Evolutionary conservation across 2,329 filamentous ascomycete species (phyloP), one percentile per base, ranked within the genome.

Genomic region (Talaromyces sp.): DNA sequence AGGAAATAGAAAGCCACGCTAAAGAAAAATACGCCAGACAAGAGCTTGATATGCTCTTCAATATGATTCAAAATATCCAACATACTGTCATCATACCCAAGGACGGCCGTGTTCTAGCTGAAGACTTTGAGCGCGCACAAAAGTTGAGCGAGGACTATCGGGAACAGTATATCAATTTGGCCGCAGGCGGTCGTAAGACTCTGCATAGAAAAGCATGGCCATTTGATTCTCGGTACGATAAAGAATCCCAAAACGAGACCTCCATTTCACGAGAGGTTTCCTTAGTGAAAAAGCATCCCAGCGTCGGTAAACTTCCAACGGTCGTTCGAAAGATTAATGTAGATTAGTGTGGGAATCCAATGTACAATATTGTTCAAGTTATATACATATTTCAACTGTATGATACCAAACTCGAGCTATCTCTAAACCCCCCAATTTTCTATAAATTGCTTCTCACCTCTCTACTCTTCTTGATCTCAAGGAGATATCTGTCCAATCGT

Each of bases 1-100:
- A 27, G 10, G 52, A 47, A n/a, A 4, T 56, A 24, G 24, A 27
- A 27, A 52, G 22, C 22, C 63, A 65, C 33, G 50, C 19, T n/a
- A 54, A 33, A 10, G 63, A 65, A 39, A 65, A 54, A 27, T 48
- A 39, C n/a, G 63, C 63, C 22, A 41, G 63, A 10, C 52, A 60
- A 57, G 63, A 65, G 58, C 48, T 61, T 27, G 35, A 50, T 14
- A 16, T 65, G 39, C 59, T 60, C 14, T 65, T 65, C 39, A 45
- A 61, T n/a, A 14, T 65, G 39, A 45, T 50, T 19, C 58, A 62
- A 57, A 47, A 48, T 41, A 58, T 56, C 3, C 50, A 65, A 37
- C 16, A 62, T 3, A 61, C n/a, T 24, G 33, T 45, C 39, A 19
- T 50, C 11, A 62, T 62, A 54, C 63, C 58, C 24, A 33, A 35